Percentiles rank a stretch among this genome's conserved stretches.
phyloP scores from a whole-genome alignment of 2,329 filamentous ascomycete genomes.

The Exophiala lecanii-corni region DNA sequence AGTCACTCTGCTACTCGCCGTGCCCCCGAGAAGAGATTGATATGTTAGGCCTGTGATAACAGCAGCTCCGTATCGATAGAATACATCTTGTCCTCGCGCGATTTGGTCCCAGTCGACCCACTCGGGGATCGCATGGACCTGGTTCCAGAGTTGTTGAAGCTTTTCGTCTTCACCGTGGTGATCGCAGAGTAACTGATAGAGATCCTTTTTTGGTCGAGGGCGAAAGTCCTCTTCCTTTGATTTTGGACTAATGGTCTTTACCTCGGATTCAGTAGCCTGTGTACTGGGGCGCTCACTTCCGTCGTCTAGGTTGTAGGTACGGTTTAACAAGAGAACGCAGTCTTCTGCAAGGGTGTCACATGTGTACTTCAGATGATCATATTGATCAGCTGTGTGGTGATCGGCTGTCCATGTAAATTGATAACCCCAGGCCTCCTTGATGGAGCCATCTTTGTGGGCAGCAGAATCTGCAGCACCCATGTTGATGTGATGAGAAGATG shows the following conservation, averaged over 20 bases:
- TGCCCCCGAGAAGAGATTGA: slow-evolving; percentile 57
- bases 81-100: slow-evolving; percentile 66
- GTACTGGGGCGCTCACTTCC: neutral
- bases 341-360: slow-evolving; percentile 66
- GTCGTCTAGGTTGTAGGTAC: slow-evolving; percentile 18
- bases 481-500: no score
- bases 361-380: slow-evolving; percentile 55
- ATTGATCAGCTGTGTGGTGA: slow-evolving; percentile 56
- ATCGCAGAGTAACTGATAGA: slow-evolving; percentile 59
- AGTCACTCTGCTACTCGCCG: slow-evolving; percentile 63
- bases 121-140: slow-evolving; percentile 62
- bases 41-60: slow-evolving; percentile 62
- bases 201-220: slow-evolving; percentile 49
- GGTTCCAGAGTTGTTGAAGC: slow-evolving; percentile 56
- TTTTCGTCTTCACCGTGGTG: slow-evolving; percentile 54
- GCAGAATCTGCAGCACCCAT: neutral
- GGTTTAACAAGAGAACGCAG: slow-evolving; percentile 59
- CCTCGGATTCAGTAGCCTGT: no score
- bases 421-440: slow-evolving; percentile 52
- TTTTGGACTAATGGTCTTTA: slow-evolving; percentile 28
- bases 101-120: slow-evolving; percentile 79
- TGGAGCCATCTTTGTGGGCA: no score
- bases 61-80: slow-evolving; percentile 69
- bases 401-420: slow-evolving; percentile 63
- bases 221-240: no score